phyloP scores from a whole-genome alignment of 2,329 filamentous ascomycete genomes.

The Gaeumannomyces sp. region DNA sequence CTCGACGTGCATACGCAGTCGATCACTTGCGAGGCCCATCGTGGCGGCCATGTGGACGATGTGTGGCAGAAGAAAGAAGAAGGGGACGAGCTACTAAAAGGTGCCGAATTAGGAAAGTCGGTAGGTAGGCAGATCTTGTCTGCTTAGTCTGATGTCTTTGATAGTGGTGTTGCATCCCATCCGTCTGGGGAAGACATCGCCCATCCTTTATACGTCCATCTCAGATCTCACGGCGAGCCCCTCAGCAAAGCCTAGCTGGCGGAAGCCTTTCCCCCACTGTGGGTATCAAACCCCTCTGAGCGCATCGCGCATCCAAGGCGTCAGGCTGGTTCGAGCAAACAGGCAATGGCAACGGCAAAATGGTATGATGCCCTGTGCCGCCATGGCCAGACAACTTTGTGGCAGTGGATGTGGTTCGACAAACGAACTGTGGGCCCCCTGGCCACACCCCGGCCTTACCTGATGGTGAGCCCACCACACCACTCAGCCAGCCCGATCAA shows the following conservation, averaged over 20 bases:
- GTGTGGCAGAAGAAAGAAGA: not conserved
- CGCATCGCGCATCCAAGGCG: not conserved
- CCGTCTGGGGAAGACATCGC: not conserved
- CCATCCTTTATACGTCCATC: not conserved
- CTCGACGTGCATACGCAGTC: conserved; percentile 51
- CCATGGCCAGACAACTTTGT: not conserved
- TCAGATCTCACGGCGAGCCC: not conserved
- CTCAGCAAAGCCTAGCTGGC: not conserved
- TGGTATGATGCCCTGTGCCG: not conserved
- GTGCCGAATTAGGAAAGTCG: no score
- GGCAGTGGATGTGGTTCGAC: not conserved
- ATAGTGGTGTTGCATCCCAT: not conserved
- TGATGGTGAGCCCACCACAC: not conserved
- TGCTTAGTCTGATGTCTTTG: not conserved
- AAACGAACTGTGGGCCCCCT: not conserved
- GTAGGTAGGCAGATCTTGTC: no score
- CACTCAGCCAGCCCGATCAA: not conserved
- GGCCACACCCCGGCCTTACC: no score
- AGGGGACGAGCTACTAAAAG: not conserved
- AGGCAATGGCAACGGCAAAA: not conserved
- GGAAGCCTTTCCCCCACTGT: not conserved
- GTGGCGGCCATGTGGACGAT: not conserved
- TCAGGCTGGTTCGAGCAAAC: conserved; percentile 1
- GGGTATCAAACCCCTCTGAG: not conserved
- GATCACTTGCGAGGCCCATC: conserved; percentile 10